Evolutionary conservation across 352 stramenopile genomes (phyloP).

Genomic region (Sclerospora graminicola): DNA sequence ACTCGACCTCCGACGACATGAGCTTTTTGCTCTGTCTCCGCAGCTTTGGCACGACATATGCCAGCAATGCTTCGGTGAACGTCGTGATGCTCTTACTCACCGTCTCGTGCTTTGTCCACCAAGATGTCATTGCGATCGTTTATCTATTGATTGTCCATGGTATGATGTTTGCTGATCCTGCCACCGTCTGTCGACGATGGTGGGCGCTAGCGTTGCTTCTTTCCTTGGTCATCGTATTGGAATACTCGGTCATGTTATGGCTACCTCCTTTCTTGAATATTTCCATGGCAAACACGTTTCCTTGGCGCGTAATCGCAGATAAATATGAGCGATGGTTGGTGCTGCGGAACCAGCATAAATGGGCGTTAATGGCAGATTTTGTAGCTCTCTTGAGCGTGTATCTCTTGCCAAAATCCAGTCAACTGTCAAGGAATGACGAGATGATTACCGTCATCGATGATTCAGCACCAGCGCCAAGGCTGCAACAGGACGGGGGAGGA

Average conservation of each 20-base stretch:
- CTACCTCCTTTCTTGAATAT: conserved; percentile 43
- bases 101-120: conserved; percentile 70
- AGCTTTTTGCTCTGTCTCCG: conserved; percentile 61
- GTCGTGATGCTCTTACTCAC: conserved; percentile 66
- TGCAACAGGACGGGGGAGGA: conserved; percentile 1
- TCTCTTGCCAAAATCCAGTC: conserved; percentile 50
- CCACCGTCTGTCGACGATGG: conserved; percentile 44
- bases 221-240: conserved; percentile 50
- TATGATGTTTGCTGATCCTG: conserved; percentile 66
- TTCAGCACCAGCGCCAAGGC: conserved; percentile 7
- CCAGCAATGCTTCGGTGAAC: conserved; percentile 67
- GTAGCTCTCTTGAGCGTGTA: conserved; percentile 56
- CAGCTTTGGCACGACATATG: conserved; percentile 60
- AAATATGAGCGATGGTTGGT: conserved; percentile 58
- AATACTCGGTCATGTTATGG: conserved; percentile 71
- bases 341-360: conserved; percentile 64
- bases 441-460: conserved; percentile 24
- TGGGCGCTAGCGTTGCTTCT: conserved; percentile 45
- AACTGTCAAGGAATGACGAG: conserved; percentile 19
- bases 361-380: conserved; percentile 70
- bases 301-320: conserved; percentile 44
- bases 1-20: conserved; percentile 21
- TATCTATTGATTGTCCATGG: conserved; percentile 75
- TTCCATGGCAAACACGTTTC: conserved; percentile 44
- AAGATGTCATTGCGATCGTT: conserved; percentile 60